Evolutionary conservation across 495 filamentous ascomycete genomes (phyloP), one percentile per base, ranked within the genome.

Genomic region (Chaetomium fimeti): DNA sequence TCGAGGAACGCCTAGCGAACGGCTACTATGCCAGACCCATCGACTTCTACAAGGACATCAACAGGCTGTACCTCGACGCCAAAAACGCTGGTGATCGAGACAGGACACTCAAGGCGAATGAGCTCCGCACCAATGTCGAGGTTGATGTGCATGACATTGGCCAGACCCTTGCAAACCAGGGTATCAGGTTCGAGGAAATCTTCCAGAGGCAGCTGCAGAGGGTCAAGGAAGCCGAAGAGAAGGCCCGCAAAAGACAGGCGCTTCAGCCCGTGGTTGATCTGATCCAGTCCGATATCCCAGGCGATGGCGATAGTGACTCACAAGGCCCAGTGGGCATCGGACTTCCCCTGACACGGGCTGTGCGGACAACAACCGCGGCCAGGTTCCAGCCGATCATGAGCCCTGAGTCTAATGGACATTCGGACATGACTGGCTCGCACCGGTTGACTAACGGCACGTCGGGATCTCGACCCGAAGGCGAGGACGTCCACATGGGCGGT

Each of bases 1-100:
- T 98, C 61, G 94, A 98, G 78, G 91, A 94, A 70, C 88, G 94
- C 38, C 81, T 98, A 27, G 91, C 91, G 6, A 97, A 98, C 76
- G 94, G 95, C 22, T 98, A 89, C 74, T 98, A 98, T 76, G 91
- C 91, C 71, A 83, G 91, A 18, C 88, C 92, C 0, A 86, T 85
- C 63, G 92, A 97, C 69, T 98, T 96, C 69, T 76, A 94, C 59
- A 85, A 85, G 36, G 94, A 98, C 72, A 87, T 97, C 67, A 88
- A 89, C 69, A 84, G 86, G 49, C 76, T 98, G 5, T 87, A 87
- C 24, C 91, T 91, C 71, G 94, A 98, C 78, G 88, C 92, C 2
- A 88, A 85, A 67, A 83, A 85, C 20, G 74, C 86, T 45, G 88
- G 86, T 5, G 93, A 97, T 66, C 84, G 85, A 62, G 90, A 96